phyloP scores from a whole-genome alignment of 2,329 filamentous ascomycete genomes.

The Aspergillus ochraceoroseus region DNA sequence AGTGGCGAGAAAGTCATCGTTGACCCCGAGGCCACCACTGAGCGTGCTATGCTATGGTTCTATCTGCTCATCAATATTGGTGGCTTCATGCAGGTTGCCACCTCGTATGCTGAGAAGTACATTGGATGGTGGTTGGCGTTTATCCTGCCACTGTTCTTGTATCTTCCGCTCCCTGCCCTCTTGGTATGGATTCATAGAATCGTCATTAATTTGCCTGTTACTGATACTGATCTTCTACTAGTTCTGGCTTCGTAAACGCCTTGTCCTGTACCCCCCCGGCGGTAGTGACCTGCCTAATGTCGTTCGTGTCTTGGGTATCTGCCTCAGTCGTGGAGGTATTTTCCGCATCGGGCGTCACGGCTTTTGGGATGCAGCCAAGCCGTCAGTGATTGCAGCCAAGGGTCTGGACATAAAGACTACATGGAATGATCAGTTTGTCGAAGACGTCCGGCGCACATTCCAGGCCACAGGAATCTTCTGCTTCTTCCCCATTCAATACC shows the following conservation, averaged over 20 bases:
- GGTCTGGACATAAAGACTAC: slow-evolving; percentile 25
- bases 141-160: slow-evolving; percentile 29
- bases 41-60: slow-evolving; percentile 35
- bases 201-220: not conserved
- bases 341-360: slow-evolving; percentile 31
- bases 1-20: slow-evolving; percentile 47
- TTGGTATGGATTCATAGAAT: not conserved
- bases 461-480: slow-evolving; percentile 36
- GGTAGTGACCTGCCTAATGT: slow-evolving; percentile 9
- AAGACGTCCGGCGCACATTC: slow-evolving; percentile 33
- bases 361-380: slow-evolving; percentile 36
- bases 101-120: slow-evolving; percentile 42
- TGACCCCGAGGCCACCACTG: slow-evolving; percentile 45
- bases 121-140: slow-evolving; percentile 40
- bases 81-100: slow-evolving; percentile 36
- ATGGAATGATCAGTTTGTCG: slow-evolving; percentile 37
- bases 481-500: slow-evolving; percentile 38
- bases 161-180: slow-evolving; percentile 33
- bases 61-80: slow-evolving; percentile 34
- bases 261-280: slow-evolving; percentile 2
- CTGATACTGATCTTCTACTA: not conserved
- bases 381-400: slow-evolving; percentile 26
- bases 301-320: slow-evolving; percentile 3
- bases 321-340: slow-evolving; percentile 23
- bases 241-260: slow-evolving; percentile 7